phyloP scores from a whole-genome alignment of 1,139 yeast genomes.

The Hansenula sp. region DNA sequence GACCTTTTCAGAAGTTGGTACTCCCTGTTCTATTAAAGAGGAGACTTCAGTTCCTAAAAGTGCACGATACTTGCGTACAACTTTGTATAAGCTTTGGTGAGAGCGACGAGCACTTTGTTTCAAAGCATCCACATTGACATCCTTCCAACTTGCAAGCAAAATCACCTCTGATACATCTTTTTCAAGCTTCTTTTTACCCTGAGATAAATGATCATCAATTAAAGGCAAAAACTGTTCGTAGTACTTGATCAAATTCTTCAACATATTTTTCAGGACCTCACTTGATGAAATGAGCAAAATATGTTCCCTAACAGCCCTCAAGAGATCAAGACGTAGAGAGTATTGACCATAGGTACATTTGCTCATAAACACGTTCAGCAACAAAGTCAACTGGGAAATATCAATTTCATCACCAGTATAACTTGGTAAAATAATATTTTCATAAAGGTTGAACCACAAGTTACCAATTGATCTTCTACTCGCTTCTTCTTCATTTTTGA shows the following conservation, averaged over 20 bases:
- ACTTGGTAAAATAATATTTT: conserved; percentile 56
- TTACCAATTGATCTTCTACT: conserved; percentile 54
- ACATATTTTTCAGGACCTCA: conserved; percentile 31
- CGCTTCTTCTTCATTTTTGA: conserved; percentile 57
- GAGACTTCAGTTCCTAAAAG: conserved; percentile 52
- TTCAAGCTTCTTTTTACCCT: conserved; percentile 51
- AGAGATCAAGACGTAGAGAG: conserved; percentile 47
- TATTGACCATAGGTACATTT: conserved; percentile 78
- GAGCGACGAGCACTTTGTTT: conserved; percentile 91
- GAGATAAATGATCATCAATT: conserved; percentile 41
- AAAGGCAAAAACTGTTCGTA: conserved; percentile 59
- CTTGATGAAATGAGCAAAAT: conserved; percentile 23
- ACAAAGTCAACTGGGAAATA: conserved; percentile 47
- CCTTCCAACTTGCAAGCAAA: conserved; percentile 93
- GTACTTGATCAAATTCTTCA: conserved; percentile 59
- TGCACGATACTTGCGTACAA: conserved; percentile 77
- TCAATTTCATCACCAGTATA: conserved; percentile 27
- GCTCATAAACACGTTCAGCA: conserved; percentile 71
- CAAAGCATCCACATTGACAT: conserved; percentile 87
- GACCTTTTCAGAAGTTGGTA: conserved; percentile 26
- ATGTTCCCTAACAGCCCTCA: conserved; percentile 62
- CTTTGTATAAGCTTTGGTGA: conserved; percentile 77
- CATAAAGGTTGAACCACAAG: conserved; percentile 93
- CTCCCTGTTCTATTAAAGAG: conserved; percentile 59
- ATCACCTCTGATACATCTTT: conserved; percentile 84